phyloP scores from a whole-genome alignment of 371 early-diverging fungal species.

The Mortierella sp. region DNA sequence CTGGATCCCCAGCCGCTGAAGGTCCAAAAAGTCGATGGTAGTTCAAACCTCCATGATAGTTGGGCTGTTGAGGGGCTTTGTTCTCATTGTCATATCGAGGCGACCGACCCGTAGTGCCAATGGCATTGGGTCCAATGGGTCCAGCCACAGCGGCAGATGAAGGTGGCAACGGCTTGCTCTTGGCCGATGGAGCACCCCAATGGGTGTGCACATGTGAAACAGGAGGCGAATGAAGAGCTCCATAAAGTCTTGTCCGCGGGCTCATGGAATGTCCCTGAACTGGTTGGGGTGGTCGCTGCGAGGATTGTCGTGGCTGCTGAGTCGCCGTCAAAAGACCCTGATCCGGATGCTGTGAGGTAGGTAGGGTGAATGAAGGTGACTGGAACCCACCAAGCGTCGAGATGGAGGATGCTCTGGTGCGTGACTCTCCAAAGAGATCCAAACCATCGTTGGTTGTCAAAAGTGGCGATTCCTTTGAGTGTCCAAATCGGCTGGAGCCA shows the following conservation, averaged over 20 bases:
- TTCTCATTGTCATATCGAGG: constrained; percentile 22
- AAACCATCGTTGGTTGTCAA: not conserved
- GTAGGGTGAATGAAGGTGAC: constrained; percentile 25
- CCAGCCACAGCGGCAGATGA: not conserved
- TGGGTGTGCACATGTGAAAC: constrained; percentile 10
- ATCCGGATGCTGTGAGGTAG: constrained; percentile 17
- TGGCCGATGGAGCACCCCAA: constrained; percentile 14
- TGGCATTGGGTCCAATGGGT: constrained; percentile 9
- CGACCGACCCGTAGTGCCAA: constrained; percentile 8
- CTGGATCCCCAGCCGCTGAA: not conserved
- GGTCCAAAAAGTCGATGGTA: constrained; percentile 38
- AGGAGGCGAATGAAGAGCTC: constrained; percentile 19
- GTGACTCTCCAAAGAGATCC: constrained; percentile 10
- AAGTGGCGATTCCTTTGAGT: constrained; percentile 2
- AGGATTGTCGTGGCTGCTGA: constrained; percentile 9
- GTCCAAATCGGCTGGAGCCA: too few species aligned
- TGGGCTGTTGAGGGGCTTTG: constrained; percentile 7
- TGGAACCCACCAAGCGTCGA: constrained; percentile 34
- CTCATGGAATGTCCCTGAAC: constrained; percentile 16
- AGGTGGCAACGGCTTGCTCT: not conserved
- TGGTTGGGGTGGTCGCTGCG: not conserved
- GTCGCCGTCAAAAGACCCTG: constrained; percentile 6
- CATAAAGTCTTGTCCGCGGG: constrained; percentile 33
- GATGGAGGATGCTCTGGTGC: constrained; percentile 38
- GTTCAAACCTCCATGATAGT: constrained; percentile 11